Percentiles rank a stretch among this genome's conserved stretches.
These are phyloP conservation scores for Endotrypanum monterogeii DNA, from an alignment of 208 protist genomes.

Conservation along the genomic window DNA sequence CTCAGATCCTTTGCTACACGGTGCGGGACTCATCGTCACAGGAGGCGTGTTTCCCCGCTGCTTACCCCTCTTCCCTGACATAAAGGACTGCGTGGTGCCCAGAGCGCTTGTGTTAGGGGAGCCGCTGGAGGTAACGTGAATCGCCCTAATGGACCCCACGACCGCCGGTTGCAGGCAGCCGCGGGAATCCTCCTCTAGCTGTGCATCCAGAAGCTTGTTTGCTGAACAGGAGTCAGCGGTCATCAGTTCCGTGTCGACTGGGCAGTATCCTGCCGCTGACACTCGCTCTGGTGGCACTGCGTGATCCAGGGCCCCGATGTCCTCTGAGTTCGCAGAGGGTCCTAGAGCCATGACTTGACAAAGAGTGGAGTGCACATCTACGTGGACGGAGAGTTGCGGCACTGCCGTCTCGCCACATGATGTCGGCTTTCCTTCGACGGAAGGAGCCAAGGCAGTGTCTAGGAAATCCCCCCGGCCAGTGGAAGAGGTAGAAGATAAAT, in stretches of 20 bases:
- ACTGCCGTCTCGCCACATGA: slow-evolving; percentile 2
- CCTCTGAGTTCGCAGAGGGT: not conserved
- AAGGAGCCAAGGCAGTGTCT: not conserved
- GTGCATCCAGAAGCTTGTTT: not conserved
- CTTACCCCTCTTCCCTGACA: not conserved
- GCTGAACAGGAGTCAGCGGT: not conserved
- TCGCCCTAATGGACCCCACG: not conserved
- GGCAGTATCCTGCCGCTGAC: not conserved
- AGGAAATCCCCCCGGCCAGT: not conserved
- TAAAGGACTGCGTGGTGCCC: not conserved
- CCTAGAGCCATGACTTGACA: not conserved
- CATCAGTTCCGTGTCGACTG: not conserved
- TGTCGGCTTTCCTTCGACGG: not conserved
- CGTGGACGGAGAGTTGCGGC: not conserved
- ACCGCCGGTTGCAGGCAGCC: not conserved
- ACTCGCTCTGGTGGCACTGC: not conserved
- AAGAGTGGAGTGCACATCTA: not conserved
- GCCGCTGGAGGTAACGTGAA: not conserved
- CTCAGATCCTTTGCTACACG: not conserved
- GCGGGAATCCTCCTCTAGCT: not conserved
- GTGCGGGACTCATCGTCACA: not conserved
- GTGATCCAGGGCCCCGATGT: not conserved
- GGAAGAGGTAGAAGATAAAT: not conserved
- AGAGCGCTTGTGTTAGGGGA: not conserved
- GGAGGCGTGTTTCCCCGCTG: not conserved